Conservation (phyloP, 31 red algal species). For the Endocladia muricata region DNA sequence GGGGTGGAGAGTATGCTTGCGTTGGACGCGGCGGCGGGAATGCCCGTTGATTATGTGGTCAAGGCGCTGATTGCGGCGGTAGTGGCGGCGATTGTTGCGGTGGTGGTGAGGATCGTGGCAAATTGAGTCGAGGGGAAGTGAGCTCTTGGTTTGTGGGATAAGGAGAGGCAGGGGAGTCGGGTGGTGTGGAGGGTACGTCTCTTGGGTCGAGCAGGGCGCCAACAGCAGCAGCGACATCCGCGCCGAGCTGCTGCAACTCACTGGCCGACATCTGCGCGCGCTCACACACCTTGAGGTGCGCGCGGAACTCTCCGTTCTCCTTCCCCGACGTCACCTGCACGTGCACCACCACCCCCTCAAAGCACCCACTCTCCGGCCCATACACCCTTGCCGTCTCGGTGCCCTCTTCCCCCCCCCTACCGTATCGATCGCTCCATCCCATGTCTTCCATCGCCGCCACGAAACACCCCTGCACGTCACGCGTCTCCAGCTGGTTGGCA, state of each 20-base stretch:
- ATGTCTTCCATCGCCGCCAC: not conserved
- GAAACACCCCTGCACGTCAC: constrained; percentile 17
- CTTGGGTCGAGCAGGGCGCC: not conserved
- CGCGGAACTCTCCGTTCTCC: not conserved
- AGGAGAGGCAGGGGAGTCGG: not conserved
- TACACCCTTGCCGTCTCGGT: not conserved
- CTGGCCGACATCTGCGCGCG: not conserved
- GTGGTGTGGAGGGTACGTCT: not conserved
- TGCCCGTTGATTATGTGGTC: not conserved
- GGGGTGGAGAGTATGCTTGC: not conserved
- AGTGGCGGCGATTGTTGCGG: not conserved
- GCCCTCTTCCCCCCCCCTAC: not conserved
- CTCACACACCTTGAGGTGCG: not conserved
- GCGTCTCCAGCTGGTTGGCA: constrained; percentile 27
- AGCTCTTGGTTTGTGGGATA: not conserved
- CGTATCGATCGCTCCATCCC: not conserved
- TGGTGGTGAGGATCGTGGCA: constrained; percentile 1
- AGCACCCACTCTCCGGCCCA: not conserved
- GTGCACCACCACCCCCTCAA: not conserved
- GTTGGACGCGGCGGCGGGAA: not conserved
- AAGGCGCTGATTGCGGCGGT: constrained; percentile 1
- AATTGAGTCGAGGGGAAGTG: not conserved
- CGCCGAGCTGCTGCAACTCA: not conserved
- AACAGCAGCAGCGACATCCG: not conserved
- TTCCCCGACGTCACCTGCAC: not conserved